Percentiles rank a stretch among this genome's conserved stretches.
These are phyloP conservation scores for Aristolochia contorta DNA, from an alignment of 164 flowering plant genomes.

Conservation along the genomic window DNA sequence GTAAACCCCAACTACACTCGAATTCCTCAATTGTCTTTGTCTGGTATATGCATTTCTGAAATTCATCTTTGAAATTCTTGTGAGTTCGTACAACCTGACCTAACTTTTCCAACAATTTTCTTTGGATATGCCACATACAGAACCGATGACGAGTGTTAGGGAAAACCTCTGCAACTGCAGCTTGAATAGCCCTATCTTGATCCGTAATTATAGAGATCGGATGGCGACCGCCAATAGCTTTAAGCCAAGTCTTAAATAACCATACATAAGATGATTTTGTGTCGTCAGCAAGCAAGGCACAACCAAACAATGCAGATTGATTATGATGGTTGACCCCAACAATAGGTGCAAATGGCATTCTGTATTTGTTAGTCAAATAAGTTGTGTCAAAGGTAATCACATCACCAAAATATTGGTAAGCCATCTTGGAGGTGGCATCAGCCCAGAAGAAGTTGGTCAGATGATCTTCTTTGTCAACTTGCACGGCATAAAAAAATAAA, in stretches of 20 bases:
- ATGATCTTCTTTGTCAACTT: slow-evolving; percentile 9
- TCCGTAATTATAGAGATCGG: slow-evolving; percentile 50
- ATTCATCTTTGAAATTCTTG: slow-evolving; percentile 59
- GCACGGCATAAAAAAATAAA: slow-evolving; percentile 10
- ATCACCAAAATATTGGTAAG: slow-evolving; percentile 6
- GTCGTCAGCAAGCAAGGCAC: slow-evolving; percentile 37
- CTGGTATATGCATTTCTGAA: slow-evolving; percentile 32
- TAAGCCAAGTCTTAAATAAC: slow-evolving; percentile 56
- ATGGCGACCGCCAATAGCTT: slow-evolving; percentile 26
- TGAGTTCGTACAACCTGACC: slow-evolving; percentile 42
- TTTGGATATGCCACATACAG: slow-evolving; percentile 47
- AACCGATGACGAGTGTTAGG: slow-evolving; percentile 54
- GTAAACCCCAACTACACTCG: slow-evolving; percentile 30
- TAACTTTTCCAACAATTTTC: slow-evolving; percentile 46
- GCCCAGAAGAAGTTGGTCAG: slow-evolving; percentile 4
- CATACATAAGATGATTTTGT: slow-evolving; percentile 45
- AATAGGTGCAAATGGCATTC: slow-evolving; percentile 5
- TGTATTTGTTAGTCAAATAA: neutral
- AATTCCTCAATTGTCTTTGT: slow-evolving; percentile 29
- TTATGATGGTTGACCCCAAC: slow-evolving; percentile 41
- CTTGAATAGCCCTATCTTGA: slow-evolving; percentile 35
- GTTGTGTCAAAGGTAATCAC: slow-evolving; percentile 6
- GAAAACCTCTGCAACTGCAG: slow-evolving; percentile 43
- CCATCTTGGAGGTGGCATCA: slow-evolving; percentile 3
- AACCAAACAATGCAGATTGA: slow-evolving; percentile 24